Percentiles rank a stretch among this genome's conserved stretches.
Evolutionary conservation across 176 grass and related monocot species (phyloP).

Genomic region (Oryza punctata): DNA sequence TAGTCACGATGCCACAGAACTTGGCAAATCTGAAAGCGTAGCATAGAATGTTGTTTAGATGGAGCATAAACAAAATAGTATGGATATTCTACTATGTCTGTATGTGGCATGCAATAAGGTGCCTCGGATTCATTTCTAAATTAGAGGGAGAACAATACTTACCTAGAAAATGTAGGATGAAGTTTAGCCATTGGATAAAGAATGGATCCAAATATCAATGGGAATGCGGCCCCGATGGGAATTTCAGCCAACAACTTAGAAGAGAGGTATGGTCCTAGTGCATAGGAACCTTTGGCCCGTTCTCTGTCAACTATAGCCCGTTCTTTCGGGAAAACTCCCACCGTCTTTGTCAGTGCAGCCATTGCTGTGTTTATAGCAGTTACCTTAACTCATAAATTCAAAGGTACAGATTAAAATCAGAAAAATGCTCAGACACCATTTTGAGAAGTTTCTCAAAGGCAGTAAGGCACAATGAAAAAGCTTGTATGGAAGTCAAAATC

Average conservation of each 20-base stretch:
- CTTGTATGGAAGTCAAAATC: not conserved
- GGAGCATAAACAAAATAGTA: not conserved
- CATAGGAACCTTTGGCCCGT: slow-evolving; percentile 85
- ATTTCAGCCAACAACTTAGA: slow-evolving; percentile 93
- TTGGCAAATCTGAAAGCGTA: slow-evolving; percentile 71
- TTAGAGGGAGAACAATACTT: slow-evolving; percentile 19
- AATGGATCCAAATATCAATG: slow-evolving; percentile 86
- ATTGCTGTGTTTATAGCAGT: slow-evolving; percentile 98
- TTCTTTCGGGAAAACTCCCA: slow-evolving; percentile 94
- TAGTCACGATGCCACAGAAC: slow-evolving; percentile 87
- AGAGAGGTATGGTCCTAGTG: slow-evolving; percentile 83
- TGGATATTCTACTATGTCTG: not conserved
- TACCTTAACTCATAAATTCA: slow-evolving; percentile 56
- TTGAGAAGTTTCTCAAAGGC: slow-evolving; percentile 9
- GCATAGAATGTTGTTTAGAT: not conserved
- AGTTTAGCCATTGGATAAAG: slow-evolving; percentile 98
- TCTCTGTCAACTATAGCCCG: slow-evolving; percentile 91
- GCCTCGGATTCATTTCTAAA: slow-evolving; percentile 7
- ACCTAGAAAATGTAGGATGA: slow-evolving; percentile 86
- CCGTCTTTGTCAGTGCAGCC: slow-evolving; percentile 96
- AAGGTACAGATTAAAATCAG: slow-evolving; percentile 1
- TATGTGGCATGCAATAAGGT: not conserved
- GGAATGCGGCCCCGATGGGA: slow-evolving; percentile 87
- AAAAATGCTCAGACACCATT: slow-evolving; percentile 14
- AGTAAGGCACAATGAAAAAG: not conserved